phyloP scores from a whole-genome alignment of 768 basidiomycete species.

The Boletus fagicola region DNA sequence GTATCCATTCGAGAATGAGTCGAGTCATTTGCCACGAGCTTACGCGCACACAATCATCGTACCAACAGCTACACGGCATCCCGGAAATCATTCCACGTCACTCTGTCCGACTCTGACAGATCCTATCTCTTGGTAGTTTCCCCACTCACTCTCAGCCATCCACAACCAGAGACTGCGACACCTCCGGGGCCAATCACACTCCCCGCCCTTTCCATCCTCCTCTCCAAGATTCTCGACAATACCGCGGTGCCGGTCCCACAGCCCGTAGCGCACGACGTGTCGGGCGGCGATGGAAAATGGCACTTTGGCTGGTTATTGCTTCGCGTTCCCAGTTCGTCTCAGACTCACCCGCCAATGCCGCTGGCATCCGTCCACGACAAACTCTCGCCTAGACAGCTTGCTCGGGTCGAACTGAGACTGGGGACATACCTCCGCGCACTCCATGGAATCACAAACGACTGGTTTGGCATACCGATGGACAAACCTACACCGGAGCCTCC shows the following conservation, averaged over 20 bases:
- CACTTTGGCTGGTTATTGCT: slow-evolving; percentile 29
- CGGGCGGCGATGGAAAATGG: slow-evolving; percentile 26
- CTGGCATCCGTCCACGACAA: slow-evolving; percentile 37
- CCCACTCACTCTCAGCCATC: slow-evolving; percentile 6
- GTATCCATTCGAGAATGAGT: slow-evolving; percentile 15
- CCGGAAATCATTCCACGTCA: slow-evolving; percentile 31
- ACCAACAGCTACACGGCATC: slow-evolving; percentile 27
- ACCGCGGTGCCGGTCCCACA: slow-evolving; percentile 52
- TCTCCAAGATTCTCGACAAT: slow-evolving; percentile 40
- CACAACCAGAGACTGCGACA: slow-evolving; percentile 6
- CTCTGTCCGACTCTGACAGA: slow-evolving; percentile 17
- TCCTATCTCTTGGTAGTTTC: slow-evolving; percentile 31
- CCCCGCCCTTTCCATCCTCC: slow-evolving; percentile 39
- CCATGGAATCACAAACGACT: slow-evolving; percentile 76
- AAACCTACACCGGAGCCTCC: slow-evolving; percentile 33
- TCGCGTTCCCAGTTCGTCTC: slow-evolving; percentile 36
- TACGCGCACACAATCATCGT: neutral
- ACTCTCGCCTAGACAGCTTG: slow-evolving; percentile 38
- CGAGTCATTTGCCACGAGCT: neutral
- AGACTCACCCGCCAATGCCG: slow-evolving; percentile 33
- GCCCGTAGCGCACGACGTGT: slow-evolving; percentile 46
- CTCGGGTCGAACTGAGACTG: slow-evolving; percentile 56
- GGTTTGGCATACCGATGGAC: slow-evolving; percentile 59
- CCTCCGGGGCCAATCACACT: slow-evolving; percentile 24
- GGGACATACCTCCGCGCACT: slow-evolving; percentile 60